Conservation (phyloP, 768 basidiomycete genomes). For the Calocera cornea region DNA sequence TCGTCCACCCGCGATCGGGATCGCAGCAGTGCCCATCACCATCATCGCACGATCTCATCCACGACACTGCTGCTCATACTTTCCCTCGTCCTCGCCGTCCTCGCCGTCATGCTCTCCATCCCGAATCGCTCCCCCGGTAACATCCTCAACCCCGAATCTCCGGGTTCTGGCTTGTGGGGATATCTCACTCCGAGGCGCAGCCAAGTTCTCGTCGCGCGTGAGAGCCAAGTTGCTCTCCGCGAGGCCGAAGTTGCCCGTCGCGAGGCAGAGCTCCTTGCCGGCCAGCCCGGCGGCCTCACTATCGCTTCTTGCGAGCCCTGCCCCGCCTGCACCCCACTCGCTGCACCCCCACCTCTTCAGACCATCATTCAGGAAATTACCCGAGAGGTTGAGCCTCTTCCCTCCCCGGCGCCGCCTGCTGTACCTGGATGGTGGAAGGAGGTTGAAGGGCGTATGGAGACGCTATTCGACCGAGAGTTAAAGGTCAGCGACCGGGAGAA, state of each 20-base stretch:
- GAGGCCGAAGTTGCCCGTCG: slow-evolving; percentile 83
- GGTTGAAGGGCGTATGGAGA: slow-evolving; percentile 48
- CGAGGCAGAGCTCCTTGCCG: slow-evolving; percentile 71
- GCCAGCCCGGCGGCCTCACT: slow-evolving; percentile 63
- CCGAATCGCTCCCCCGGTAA: slow-evolving; percentile 25
- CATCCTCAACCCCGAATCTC: slow-evolving; percentile 17
- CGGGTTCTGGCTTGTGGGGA: slow-evolving; percentile 43
- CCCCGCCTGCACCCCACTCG: slow-evolving; percentile 43
- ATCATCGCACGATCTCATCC: slow-evolving; percentile 75
- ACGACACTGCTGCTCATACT: slow-evolving; percentile 78
- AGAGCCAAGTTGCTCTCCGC: slow-evolving; percentile 63
- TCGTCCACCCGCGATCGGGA: slow-evolving; percentile 17
- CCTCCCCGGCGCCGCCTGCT: slow-evolving; percentile 49
- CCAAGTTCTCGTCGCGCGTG: slow-evolving; percentile 64
- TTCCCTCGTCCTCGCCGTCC: slow-evolving; percentile 70
- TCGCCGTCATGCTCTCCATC: slow-evolving; percentile 83
- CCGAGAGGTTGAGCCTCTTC: slow-evolving; percentile 37
- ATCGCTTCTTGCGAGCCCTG: slow-evolving; percentile 14
- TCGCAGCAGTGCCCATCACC: slow-evolving; percentile 47
- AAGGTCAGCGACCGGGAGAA: slow-evolving; percentile 75
- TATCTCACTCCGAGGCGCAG: slow-evolving; percentile 72
- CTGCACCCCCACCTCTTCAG: slow-evolving; percentile 41
- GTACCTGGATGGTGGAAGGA: slow-evolving; percentile 63
- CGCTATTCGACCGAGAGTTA: slow-evolving; percentile 70
- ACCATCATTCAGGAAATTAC: slow-evolving; percentile 81